Conservation (phyloP, 805 yeast species). For the Metschnikowia matae region DNA sequence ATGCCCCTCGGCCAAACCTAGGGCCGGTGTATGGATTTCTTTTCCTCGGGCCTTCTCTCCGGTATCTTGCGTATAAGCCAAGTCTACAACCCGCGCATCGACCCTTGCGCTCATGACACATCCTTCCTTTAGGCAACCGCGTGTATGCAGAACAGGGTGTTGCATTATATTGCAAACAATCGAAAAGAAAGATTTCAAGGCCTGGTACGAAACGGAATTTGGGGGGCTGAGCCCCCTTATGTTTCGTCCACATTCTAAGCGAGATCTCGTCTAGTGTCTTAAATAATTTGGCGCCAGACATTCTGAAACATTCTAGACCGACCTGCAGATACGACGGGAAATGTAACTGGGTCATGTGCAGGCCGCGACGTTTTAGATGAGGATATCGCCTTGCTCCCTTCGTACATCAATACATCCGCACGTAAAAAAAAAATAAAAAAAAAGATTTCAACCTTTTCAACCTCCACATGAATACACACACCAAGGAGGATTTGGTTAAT, state of each 20-base stretch:
- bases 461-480: no score
- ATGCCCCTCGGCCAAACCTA: background rate
- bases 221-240: no score
- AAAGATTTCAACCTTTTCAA: no score
- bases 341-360: background rate
- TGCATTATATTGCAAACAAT: background rate
- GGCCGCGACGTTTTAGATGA: background rate
- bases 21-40: background rate
- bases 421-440: no score
- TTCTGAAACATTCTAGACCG: conserved; percentile 1
- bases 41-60: background rate
- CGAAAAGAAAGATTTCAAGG: background rate
- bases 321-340: background rate
- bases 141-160: background rate
- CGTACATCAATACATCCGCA: background rate
- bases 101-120: background rate
- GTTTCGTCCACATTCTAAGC: no score
- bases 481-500: no score
- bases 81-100: background rate
- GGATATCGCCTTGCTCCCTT: no score
- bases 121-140: background rate
- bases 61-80: background rate
- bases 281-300: background rate
- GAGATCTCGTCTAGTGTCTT: background rate
- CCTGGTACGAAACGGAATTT: no score